Evolutionary conservation across 169 alveolate genomes (phyloP).

Genomic region (Fabrea salina): DNA sequence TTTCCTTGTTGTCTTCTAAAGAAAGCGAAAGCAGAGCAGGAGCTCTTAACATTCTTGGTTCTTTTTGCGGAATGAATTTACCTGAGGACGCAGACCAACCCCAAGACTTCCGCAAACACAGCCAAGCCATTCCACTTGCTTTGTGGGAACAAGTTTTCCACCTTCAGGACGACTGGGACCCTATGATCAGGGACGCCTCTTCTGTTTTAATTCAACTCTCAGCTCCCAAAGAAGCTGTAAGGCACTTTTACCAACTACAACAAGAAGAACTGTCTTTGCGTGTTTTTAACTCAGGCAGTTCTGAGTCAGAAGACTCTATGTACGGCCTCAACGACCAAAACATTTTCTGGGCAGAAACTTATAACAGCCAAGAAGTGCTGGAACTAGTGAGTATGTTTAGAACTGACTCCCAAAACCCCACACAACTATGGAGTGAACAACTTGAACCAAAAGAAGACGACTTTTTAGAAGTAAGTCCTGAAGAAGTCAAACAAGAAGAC

Average conservation of each 20-base stretch:
- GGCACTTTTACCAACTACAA: not conserved
- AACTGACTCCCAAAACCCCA: not conserved
- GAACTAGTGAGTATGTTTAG: conserved; percentile 2
- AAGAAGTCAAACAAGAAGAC: not conserved
- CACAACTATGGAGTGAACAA: conserved; percentile 19
- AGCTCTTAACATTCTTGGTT: conserved; percentile 50
- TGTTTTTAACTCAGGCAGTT: not conserved
- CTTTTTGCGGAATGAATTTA: conserved; percentile 52
- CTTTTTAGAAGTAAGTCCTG: not conserved
- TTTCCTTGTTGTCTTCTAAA: conserved; percentile 32
- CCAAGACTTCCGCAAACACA: conserved; percentile 31
- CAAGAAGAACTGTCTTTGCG: conserved; percentile 18
- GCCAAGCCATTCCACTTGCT: conserved; percentile 27
- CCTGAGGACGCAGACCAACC: not conserved
- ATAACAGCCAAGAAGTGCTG: not conserved
- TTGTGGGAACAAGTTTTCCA: conserved; percentile 54
- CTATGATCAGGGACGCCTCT: conserved; percentile 52
- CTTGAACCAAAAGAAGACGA: not conserved
- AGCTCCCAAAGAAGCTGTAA: conserved; percentile 45
- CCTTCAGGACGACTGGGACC: conserved; percentile 60
- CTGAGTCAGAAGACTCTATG: not conserved
- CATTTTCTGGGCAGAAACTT: conserved; percentile 12
- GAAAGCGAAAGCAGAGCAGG: conserved; percentile 56
- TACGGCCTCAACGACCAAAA: not conserved
- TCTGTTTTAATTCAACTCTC: conserved; percentile 47